phyloP scores from a whole-genome alignment of 805 yeast species.

The Saccharomycopsis guyanensis region DNA sequence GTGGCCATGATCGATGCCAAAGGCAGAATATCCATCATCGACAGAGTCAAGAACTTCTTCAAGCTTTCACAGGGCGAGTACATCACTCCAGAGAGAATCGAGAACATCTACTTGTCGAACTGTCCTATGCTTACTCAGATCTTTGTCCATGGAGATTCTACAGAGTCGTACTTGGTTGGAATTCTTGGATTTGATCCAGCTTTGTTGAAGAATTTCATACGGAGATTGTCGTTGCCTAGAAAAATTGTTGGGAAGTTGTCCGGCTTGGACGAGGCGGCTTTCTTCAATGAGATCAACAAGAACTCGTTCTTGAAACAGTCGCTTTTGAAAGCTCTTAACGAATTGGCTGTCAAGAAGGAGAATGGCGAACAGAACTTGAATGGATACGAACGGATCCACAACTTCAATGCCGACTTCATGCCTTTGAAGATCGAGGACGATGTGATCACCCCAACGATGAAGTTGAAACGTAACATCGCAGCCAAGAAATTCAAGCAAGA shows the following conservation, averaged over 20 bases:
- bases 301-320: constrained; percentile 28
- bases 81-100: constrained; percentile 61
- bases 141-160: constrained; percentile 51
- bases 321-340: constrained; percentile 21
- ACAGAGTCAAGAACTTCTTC: constrained; percentile 50
- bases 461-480: constrained; percentile 37
- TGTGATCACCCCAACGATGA: constrained; percentile 48
- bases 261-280: constrained; percentile 23
- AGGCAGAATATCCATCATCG: constrained; percentile 45
- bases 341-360: constrained; percentile 1
- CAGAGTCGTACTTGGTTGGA: constrained; percentile 43
- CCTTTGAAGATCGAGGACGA: constrained; percentile 45
- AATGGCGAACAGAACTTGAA: constrained; percentile 25
- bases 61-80: constrained; percentile 50
- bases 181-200: constrained; percentile 47
- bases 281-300: constrained; percentile 30
- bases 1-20: constrained; percentile 37
- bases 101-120: constrained; percentile 42
- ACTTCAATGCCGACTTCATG: constrained; percentile 36
- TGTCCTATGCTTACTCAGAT: constrained; percentile 38
- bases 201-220: constrained; percentile 5
- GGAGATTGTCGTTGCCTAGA: constrained; percentile 1
- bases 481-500: constrained; percentile 31
- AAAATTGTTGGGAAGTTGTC: neutral
- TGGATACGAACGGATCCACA: constrained; percentile 47